Base-by-base conservation (phyloP, 2,329 filamentous ascomycete species). In the Macrophomina tecta region DNA sequence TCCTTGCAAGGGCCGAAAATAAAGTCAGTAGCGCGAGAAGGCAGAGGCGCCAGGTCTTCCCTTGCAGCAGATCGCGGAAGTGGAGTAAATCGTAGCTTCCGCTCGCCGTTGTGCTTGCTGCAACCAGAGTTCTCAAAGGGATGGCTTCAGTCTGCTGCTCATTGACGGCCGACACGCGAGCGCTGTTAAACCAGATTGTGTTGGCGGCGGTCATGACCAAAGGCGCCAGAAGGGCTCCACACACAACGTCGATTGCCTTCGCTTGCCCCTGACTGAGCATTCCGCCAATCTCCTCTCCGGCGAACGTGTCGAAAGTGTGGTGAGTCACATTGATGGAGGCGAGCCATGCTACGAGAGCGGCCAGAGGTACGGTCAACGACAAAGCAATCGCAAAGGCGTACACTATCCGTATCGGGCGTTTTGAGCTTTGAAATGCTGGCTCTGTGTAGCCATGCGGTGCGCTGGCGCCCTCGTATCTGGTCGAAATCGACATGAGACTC, bases 181-280 rank as follows among this genome's bases (percentile, higher is more conserved):
- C 69, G 46, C 64, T 69, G 36, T 18, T 53, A 45, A 71, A 71
- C 69, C 69, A 70, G 49, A 69, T 16, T 28, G 34, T 68, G 52
- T 71, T 69, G 3, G 70, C 53, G 12, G 30, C 46, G 5, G 65
- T 38, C 67, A 70, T 65, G 14, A 70, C 14, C 34, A 65, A 34
- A 4, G 69, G 69, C 28, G 64, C 68, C 18, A 71, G 40, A n/a
- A 71, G 36, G 5, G 70, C 69, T n/a, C 70, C 66, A 36, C 53
- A 67, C 34, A 68, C 49, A 12, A 70, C 38, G 63, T 71, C 69
- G 14, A 71, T 45, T 32, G 65, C 68, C 67, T 71, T 71, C 30
- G 68, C 69, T 55, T 70, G 18, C 30, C 65, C n/a, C 62, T 70
- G 68, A 42, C 65, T 70, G 14, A 71, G 46, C 12, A 51, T 62